These are phyloP conservation scores for Colletotrichum cereale DNA, from an alignment of 2,329 filamentous ascomycete genomes.

Conservation along the genomic window DNA sequence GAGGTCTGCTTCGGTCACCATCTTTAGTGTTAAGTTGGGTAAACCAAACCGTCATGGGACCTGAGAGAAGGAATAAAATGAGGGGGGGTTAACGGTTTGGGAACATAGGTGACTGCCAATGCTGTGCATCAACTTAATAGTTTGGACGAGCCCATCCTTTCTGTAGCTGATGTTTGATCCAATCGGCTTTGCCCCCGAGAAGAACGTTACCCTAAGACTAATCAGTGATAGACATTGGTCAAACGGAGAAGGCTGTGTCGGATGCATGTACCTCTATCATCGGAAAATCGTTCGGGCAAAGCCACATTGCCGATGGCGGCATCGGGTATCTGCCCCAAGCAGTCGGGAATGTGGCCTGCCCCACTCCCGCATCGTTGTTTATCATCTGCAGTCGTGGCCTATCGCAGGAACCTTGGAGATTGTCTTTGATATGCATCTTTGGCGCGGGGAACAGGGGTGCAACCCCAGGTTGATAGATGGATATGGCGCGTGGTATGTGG, in stretches of 20 bases:
- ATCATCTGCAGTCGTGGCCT: constrained; percentile 21
- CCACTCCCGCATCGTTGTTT: constrained; percentile 28
- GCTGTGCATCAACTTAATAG: background rate
- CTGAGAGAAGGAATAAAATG: background rate
- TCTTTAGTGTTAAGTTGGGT: constrained; percentile 8
- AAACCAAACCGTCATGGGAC: background rate
- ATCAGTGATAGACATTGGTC: no score
- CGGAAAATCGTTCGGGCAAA: background rate
- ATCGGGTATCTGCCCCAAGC: constrained; percentile 29
- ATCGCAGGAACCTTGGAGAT: constrained; percentile 23
- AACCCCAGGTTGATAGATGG: constrained; percentile 19
- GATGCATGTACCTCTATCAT: constrained; percentile 4
- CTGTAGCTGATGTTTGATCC: background rate
- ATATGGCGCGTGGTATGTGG: constrained; percentile 18
- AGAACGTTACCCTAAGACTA: background rate
- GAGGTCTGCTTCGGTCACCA: constrained; percentile 45
- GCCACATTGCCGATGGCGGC: constrained; percentile 27
- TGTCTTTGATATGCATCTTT: constrained; percentile 19
- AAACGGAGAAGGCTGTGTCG: background rate
- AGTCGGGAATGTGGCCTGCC: constrained; percentile 31
- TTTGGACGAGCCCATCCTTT: background rate
- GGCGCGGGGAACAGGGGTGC: constrained; percentile 30
- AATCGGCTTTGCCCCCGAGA: constrained; percentile 4
- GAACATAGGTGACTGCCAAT: background rate
- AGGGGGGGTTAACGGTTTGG: background rate